Evolutionary conservation across 371 early-diverging fungal species (phyloP).

Genomic region (Nematocida major): DNA sequence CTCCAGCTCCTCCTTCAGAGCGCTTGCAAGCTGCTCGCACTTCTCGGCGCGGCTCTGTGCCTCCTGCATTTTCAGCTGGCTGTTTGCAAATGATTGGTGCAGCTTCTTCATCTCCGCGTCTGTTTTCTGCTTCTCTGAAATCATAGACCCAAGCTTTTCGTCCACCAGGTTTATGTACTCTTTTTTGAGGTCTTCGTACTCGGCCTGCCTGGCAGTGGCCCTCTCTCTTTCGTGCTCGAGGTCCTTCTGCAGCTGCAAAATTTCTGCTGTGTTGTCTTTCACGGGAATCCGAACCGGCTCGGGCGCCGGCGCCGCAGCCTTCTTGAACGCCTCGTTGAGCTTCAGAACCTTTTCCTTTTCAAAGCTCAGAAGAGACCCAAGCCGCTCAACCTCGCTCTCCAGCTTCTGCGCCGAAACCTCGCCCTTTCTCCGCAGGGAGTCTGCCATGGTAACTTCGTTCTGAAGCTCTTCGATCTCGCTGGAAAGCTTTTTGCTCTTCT

Average conservation of each 20-base stretch:
- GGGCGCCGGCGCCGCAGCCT: conserved; percentile 11
- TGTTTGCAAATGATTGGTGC: conserved; percentile 10
- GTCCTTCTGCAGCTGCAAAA: conserved; percentile 61
- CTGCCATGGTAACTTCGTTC: conserved; percentile 68
- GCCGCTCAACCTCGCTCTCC: conserved; percentile 68
- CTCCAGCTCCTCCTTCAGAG: conserved; percentile 6
- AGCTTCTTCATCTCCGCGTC: conserved; percentile 45
- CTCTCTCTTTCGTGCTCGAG: conserved; percentile 66
- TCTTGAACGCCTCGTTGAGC: conserved; percentile 49
- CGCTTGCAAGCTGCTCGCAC: not conserved
- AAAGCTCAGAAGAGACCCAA: conserved; percentile 37
- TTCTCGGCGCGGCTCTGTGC: conserved; percentile 14
- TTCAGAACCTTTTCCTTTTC: conserved; percentile 35
- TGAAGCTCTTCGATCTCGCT: conserved; percentile 65
- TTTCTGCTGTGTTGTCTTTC: conserved; percentile 68
- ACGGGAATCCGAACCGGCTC: conserved; percentile 3
- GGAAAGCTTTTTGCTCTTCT: conserved; percentile 31
- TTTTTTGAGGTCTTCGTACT: conserved; percentile 58
- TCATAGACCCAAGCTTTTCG: conserved; percentile 53
- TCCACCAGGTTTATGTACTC: conserved; percentile 53
- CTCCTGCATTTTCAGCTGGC: conserved; percentile 36
- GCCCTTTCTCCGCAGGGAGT: conserved; percentile 69
- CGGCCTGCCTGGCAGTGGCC: conserved; percentile 66
- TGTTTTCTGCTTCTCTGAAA: conserved; percentile 40
- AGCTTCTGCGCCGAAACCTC: conserved; percentile 67